These are phyloP conservation scores for Crithidia brevicula DNA, from an alignment of 208 protist genomes.

Conservation along the genomic window DNA sequence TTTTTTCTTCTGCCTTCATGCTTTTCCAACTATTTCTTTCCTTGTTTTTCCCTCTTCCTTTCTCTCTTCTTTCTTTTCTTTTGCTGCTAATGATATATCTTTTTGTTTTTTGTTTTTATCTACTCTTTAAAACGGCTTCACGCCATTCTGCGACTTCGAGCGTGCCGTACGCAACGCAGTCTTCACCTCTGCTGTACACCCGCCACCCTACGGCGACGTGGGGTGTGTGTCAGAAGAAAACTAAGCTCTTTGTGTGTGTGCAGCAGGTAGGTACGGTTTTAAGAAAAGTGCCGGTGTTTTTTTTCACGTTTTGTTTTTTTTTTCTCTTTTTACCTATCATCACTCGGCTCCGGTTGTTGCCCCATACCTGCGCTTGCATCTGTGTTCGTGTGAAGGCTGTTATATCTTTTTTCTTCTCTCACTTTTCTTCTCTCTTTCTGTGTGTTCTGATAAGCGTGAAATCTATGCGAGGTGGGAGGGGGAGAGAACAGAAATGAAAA, in stretches of 20 bases:
- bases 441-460: not conserved
- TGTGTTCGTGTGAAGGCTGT: not conserved
- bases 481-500: not conserved
- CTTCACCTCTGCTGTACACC: not conserved
- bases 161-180: not conserved
- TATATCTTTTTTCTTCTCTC: not conserved
- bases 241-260: not conserved
- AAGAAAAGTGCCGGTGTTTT: not conserved
- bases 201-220: not conserved
- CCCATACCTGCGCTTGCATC: not conserved
- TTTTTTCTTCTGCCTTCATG: not conserved
- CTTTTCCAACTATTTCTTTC: constrained; percentile 1
- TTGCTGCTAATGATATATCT: not conserved
- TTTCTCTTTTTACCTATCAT: not conserved
- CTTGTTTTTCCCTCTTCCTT: not conserved
- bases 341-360: not conserved
- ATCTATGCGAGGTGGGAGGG: too few relatives aligned
- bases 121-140: not conserved
- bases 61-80: not conserved
- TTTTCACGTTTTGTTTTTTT: not conserved
- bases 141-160: constrained; percentile 3
- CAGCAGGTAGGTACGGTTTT: too few relatives aligned
- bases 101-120: not conserved
- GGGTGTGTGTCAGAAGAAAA: not conserved
- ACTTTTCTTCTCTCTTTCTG: not conserved